phyloP scores from a whole-genome alignment of 2,329 filamentous ascomycete species.

The Grosmannia penicillata region DNA sequence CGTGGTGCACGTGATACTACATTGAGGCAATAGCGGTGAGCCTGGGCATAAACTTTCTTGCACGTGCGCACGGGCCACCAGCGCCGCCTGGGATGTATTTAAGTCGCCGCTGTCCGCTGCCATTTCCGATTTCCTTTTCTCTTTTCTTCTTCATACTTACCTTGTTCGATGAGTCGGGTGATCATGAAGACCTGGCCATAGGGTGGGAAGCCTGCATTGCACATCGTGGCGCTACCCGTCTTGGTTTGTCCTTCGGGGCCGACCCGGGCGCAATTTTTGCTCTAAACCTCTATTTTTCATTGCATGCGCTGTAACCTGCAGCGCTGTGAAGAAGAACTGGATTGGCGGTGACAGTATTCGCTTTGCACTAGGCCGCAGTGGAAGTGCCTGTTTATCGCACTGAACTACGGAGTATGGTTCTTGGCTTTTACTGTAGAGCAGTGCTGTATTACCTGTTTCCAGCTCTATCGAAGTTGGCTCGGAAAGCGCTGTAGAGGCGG shows the following conservation, averaged over 20 bases:
- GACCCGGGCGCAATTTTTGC: slow-evolving; percentile 14
- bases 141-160: slow-evolving; percentile 13
- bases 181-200: slow-evolving; percentile 14
- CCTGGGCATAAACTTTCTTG: slow-evolving; percentile 1
- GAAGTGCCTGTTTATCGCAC: too few relatives aligned
- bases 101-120: neutral
- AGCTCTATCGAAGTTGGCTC: too few relatives aligned
- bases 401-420: too few relatives aligned
- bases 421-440: too few relatives aligned
- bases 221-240: slow-evolving; percentile 13
- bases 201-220: slow-evolving; percentile 14
- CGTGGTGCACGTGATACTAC: neutral
- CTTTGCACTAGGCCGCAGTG: too few relatives aligned
- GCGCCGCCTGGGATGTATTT: slow-evolving; percentile 1
- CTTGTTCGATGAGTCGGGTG: slow-evolving; percentile 15
- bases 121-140: slow-evolving; percentile 6
- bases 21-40: slow-evolving; percentile 4
- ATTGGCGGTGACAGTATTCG: too few relatives aligned
- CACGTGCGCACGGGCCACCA: slow-evolving; percentile 9
- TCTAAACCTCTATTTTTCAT: slow-evolving; percentile 11
- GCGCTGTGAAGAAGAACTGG: slow-evolving; percentile 7
- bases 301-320: slow-evolving; percentile 7
- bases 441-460: too few relatives aligned
- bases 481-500: too few relatives aligned
- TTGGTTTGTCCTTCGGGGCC: slow-evolving; percentile 14